Conservation (phyloP, 306 rosid species). For the Dalbergia oliveri region DNA sequence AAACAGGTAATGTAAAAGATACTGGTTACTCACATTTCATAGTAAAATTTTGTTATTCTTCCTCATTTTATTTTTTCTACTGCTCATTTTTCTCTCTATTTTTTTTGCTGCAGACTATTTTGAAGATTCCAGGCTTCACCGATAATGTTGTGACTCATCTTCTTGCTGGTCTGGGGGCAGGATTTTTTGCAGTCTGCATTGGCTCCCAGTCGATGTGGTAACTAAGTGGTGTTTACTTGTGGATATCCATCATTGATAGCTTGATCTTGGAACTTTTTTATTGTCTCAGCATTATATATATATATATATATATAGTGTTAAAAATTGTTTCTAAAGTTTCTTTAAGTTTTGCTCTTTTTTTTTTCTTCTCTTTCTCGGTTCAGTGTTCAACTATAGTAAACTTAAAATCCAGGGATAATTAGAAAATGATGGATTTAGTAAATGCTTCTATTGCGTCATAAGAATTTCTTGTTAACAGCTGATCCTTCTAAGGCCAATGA, state of each 20-base stretch:
- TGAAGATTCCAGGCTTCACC: conserved; percentile 94
- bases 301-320: not conserved
- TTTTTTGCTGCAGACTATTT: conserved; percentile 73
- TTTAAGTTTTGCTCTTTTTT: conserved; percentile 5
- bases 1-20: conserved; percentile 63
- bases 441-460: conserved; percentile 15
- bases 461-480: conserved; percentile 2
- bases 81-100: not conserved
- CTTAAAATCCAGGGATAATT: conserved; percentile 28
- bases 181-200: conserved; percentile 93
- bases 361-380: not conserved
- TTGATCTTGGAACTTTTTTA: conserved; percentile 3
- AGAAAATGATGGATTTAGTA: conserved; percentile 22
- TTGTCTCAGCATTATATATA: not conserved
- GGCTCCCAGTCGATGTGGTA: conserved; percentile 99
- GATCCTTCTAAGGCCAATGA: not conserved
- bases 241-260: not conserved
- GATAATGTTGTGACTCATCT: conserved; percentile 92
- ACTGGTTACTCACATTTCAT: conserved; percentile 25
- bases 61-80: not conserved
- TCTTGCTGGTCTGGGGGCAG: conserved; percentile 94
- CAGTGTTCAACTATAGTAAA: conserved; percentile 30
- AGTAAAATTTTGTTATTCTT: conserved; percentile 15
- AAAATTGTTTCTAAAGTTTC: conserved; percentile 6
- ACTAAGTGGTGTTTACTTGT: conserved; percentile 22